Conservation (phyloP, 1,284 basidiomycete species). For the Marasmius oreades region DNA sequence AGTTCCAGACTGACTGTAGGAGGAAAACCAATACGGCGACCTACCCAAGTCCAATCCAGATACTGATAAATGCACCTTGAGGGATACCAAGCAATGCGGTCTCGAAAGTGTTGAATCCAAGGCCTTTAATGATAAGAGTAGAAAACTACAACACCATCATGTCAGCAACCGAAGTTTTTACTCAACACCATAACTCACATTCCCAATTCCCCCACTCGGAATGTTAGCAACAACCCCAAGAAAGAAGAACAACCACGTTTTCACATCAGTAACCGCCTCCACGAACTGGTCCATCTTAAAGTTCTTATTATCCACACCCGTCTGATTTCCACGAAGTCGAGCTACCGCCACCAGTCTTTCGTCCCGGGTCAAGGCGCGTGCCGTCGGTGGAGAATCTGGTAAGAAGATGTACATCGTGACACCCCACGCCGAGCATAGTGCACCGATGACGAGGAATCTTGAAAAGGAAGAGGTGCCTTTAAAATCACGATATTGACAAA, state of each 20-base stretch:
- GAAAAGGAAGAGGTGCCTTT: not conserved
- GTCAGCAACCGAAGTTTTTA: not conserved
- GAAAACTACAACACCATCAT: conserved; percentile 13
- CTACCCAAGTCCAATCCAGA: conserved; percentile 18
- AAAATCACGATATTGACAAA: not conserved
- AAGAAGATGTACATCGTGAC: conserved; percentile 24
- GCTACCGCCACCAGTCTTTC: conserved; percentile 28
- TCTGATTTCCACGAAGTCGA: conserved; percentile 25
- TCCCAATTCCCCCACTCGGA: conserved; percentile 23
- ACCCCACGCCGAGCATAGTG: conserved; percentile 21
- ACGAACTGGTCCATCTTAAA: conserved; percentile 30
- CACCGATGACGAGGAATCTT: conserved; percentile 23
- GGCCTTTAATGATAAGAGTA: conserved; percentile 32
- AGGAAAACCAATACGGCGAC: not conserved
- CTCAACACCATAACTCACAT: conserved; percentile 13
- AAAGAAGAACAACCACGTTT: conserved; percentile 24
- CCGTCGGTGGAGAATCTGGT: conserved; percentile 26
- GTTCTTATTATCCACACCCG: conserved; percentile 23
- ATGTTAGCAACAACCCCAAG: conserved; percentile 22
- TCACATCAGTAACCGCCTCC: conserved; percentile 21
- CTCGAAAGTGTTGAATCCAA: conserved; percentile 34
- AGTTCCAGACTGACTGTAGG: not conserved
- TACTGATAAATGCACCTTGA: conserved; percentile 22
- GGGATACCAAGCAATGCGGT: conserved; percentile 36
- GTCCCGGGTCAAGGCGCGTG: conserved; percentile 26